Evolutionary conservation across 1,139 yeast species (phyloP), one percentile per base, ranked within the genome.

Genomic region (Pichia sorboxylosa): DNA sequence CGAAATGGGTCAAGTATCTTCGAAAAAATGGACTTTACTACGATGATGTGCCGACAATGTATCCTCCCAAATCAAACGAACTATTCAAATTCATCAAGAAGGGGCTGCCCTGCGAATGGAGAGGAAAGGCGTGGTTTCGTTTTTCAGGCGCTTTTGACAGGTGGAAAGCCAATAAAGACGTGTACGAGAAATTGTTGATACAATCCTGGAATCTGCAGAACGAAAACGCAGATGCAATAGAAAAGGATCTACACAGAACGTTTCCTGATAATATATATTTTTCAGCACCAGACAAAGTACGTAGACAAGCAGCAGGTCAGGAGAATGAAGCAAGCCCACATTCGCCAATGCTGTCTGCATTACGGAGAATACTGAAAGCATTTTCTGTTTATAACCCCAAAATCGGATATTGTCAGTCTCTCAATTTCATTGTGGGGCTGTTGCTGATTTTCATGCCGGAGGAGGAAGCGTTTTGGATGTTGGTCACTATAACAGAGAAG

Each of bases 381-480:
- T 90, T 87, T 56, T 79, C 97, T 1, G 70, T 78, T 16, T 81
- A 81, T 49, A 84, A 78, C 48, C 96, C 97, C 1, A 75, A 77
- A 30, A 82, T 87, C 32, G 98, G 98, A 2, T 90, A 90, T 57
- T 90, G 98, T 54, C 98, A 90, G 54, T 82, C 94, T 14, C 67
- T 90, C 48, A 90, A 90, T 49, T 90, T 90, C 52, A 64, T 90
- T 31, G 94, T 94, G 2, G 98, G 96, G 0, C 63, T 85, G 36
- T 57, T 90, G 28, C 59, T 90, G 26, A 57, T 90, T 14, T 85
- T 87, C 51, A 67, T 87, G 78, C 78, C 73, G 40, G 98, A 90
- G 51, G 98, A 90, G 51, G 97, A 90, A 49, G 74, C 94, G 0
- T 87, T 87, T 51, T 90, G 98, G 98, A 80, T 90, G 94, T 64